Conservation (phyloP, 106 monocot species). For the Posidonia australis region DNA sequence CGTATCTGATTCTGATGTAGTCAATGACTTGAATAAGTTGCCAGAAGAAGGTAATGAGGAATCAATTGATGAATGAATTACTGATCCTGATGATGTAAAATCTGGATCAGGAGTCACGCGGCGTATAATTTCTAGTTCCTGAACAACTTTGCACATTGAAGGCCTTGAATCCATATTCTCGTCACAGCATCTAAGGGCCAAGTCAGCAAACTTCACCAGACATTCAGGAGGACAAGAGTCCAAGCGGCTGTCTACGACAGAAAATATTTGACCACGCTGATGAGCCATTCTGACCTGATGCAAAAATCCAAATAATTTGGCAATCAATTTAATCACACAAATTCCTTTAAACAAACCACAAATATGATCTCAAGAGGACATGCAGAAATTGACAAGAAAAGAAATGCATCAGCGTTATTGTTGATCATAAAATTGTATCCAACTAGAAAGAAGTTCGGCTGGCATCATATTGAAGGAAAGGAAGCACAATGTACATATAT, state of each 20-base stretch:
- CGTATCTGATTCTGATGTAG: background rate
- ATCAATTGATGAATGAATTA: background rate
- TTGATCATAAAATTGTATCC: too few species aligned
- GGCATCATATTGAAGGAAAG: too few species aligned
- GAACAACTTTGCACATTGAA: slow-evolving; percentile 41
- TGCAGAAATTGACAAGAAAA: background rate
- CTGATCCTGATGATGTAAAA: slow-evolving; percentile 7
- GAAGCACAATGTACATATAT: too few species aligned
- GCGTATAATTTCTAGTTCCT: slow-evolving; percentile 36
- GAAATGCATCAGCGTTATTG: background rate
- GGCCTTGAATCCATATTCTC: slow-evolving; percentile 36
- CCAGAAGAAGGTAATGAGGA: slow-evolving; percentile 1
- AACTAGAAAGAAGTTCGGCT: too few species aligned
- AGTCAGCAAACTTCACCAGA: slow-evolving; percentile 19
- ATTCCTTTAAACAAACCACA: too few species aligned
- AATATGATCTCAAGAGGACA: too few species aligned
- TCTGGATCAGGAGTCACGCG: slow-evolving; percentile 20
- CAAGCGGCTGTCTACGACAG: slow-evolving; percentile 34
- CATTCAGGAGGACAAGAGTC: slow-evolving; percentile 28
- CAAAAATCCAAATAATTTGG: background rate
- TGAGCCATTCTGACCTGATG: slow-evolving; percentile 29
- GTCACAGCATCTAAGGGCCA: slow-evolving; percentile 38
- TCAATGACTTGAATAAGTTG: slow-evolving; percentile 1
- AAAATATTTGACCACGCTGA: slow-evolving; percentile 16
- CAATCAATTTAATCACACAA: background rate